Conservation (phyloP, 352 stramenopile species). For the Hyaloperonospora brassicae region DNA sequence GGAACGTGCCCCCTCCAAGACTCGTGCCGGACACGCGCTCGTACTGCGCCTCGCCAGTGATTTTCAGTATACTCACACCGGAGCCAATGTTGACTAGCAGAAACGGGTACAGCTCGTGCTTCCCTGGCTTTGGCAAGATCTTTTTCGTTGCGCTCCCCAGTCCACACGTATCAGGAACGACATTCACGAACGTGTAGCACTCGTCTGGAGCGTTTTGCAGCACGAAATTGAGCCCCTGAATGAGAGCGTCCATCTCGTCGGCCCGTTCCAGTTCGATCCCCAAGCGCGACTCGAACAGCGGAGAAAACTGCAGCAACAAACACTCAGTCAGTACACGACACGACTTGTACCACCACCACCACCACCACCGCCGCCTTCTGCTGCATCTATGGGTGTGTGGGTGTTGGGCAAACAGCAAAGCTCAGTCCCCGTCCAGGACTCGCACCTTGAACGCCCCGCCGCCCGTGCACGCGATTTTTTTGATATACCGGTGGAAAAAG, state of each 20-base stretch:
- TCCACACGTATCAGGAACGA: slow-evolving; percentile 49
- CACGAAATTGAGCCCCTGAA: slow-evolving; percentile 95
- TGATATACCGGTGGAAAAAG: slow-evolving; percentile 89
- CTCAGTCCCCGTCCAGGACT: background rate
- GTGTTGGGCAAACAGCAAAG: no score
- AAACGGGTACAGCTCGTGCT: slow-evolving; percentile 88
- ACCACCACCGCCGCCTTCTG: no score
- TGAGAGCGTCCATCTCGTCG: slow-evolving; percentile 94
- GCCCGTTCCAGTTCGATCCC: slow-evolving; percentile 90
- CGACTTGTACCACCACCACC: no score
- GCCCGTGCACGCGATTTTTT: slow-evolving; percentile 84
- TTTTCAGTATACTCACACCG: slow-evolving; percentile 94
- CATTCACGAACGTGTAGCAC: slow-evolving; percentile 93
- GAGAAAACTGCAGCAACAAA: slow-evolving; percentile 36
- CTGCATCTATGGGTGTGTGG: no score
- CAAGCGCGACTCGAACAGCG: slow-evolving; percentile 84
- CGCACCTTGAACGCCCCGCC: slow-evolving; percentile 93
- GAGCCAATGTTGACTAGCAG: slow-evolving; percentile 97
- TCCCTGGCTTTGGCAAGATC: slow-evolving; percentile 46
- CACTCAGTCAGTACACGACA: background rate
- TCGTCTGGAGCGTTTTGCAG: slow-evolving; percentile 88
- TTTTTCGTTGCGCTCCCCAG: slow-evolving; percentile 52
- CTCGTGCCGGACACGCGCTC: slow-evolving; percentile 95
- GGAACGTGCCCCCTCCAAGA: slow-evolving; percentile 96
- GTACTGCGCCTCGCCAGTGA: slow-evolving; percentile 85